Evolutionary conservation across 768 basidiomycete genomes (phyloP).

Genomic region (Strobilomyces dryophilus): DNA sequence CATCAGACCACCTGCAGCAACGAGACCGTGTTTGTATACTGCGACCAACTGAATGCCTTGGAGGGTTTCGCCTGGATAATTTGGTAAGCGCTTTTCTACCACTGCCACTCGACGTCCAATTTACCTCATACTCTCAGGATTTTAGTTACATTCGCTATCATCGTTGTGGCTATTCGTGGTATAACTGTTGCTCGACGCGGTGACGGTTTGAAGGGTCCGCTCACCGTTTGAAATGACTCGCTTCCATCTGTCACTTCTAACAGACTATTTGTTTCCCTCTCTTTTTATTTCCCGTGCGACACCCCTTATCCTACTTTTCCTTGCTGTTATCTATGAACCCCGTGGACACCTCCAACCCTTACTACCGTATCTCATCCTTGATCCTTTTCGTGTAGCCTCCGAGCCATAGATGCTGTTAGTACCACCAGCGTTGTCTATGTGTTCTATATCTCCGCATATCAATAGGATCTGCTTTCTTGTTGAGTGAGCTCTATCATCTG

Average conservation of each 20-base stretch:
- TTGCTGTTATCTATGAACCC: background rate
- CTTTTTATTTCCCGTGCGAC: constrained; percentile 12
- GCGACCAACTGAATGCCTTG: constrained; percentile 72
- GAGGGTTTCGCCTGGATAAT: constrained; percentile 74
- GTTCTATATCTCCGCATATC: no score
- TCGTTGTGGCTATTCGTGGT: constrained; percentile 58
- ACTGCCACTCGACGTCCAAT: background rate
- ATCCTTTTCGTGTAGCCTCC: background rate
- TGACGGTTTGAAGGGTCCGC: constrained; percentile 59
- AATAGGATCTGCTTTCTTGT: no score
- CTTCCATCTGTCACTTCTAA: constrained; percentile 5
- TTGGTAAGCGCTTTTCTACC: constrained; percentile 40
- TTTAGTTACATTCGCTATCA: constrained; percentile 55
- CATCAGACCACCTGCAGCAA: constrained; percentile 24
- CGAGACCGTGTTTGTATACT: constrained; percentile 52
- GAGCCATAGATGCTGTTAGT: constrained; percentile 7
- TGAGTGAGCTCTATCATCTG: no score
- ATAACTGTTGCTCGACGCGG: constrained; percentile 58
- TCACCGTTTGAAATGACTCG: constrained; percentile 33
- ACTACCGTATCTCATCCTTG: background rate
- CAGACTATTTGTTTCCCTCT: background rate
- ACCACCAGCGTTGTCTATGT: background rate
- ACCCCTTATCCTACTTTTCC: constrained; percentile 8
- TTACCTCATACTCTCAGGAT: constrained; percentile 41
- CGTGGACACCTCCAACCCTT: constrained; percentile 9